phyloP scores from a whole-genome alignment of 2,329 filamentous ascomycete species.

The Pseudogymnoascus sp. region DNA sequence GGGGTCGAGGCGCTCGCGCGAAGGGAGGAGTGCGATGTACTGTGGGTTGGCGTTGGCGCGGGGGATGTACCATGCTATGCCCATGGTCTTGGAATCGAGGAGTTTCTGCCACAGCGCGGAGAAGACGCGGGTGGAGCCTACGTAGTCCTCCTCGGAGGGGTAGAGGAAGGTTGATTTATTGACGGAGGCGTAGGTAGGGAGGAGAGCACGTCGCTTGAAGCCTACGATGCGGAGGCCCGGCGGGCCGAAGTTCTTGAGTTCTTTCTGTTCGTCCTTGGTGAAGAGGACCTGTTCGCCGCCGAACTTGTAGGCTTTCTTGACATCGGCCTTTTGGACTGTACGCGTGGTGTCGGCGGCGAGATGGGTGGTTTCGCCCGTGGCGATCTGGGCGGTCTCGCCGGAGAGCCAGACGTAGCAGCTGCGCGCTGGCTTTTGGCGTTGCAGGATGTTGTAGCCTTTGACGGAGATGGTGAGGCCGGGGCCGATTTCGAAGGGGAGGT shows the following conservation, averaged over 20 bases:
- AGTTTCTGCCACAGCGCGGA: slow-evolving; percentile 86
- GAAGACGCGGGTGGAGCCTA: slow-evolving; percentile 90
- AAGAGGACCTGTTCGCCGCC: slow-evolving; percentile 87
- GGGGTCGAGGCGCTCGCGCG: slow-evolving; percentile 57
- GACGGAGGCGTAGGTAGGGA: slow-evolving; percentile 78
- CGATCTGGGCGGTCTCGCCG: slow-evolving; percentile 79
- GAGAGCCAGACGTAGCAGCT: slow-evolving; percentile 84
- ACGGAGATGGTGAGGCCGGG: slow-evolving; percentile 81
- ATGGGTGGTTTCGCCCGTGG: slow-evolving; percentile 62
- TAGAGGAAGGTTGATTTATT: slow-evolving; percentile 90
- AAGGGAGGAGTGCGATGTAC: slow-evolving; percentile 75
- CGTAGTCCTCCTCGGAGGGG: slow-evolving; percentile 79
- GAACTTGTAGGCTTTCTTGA: slow-evolving; percentile 92
- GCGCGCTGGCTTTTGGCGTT: slow-evolving; percentile 71
- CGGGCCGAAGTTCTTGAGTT: slow-evolving; percentile 71
- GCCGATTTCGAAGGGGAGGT: slow-evolving; percentile 78
- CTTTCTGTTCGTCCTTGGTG: slow-evolving; percentile 71
- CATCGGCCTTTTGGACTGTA: slow-evolving; percentile 70
- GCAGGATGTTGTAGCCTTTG: slow-evolving; percentile 85
- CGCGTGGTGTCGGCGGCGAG: slow-evolving; percentile 71
- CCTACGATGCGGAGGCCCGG: slow-evolving; percentile 83
- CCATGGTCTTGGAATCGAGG: slow-evolving; percentile 70
- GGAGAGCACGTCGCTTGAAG: slow-evolving; percentile 72
- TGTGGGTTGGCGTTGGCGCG: slow-evolving; percentile 72
- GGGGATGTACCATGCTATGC: slow-evolving; percentile 81